A percentile compares a stretch with the other conserved stretches of the same genome.
These are phyloP conservation scores for Clarkia xantiana DNA, from an alignment of 345 rosid species.

Conservation along the genomic window DNA sequence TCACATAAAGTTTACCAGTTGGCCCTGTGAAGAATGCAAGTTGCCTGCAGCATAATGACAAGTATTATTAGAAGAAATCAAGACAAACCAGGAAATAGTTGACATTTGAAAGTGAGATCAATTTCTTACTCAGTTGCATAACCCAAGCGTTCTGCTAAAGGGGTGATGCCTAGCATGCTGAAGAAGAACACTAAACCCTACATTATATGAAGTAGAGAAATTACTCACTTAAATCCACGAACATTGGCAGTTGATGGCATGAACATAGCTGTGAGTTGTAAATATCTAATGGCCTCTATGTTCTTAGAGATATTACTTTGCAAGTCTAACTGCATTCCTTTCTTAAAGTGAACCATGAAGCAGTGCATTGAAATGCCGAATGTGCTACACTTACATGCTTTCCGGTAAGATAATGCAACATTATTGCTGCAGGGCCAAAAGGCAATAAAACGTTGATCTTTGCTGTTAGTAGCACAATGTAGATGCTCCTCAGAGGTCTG, in stretches of 20 bases:
- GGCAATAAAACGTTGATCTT: slow-evolving; percentile 34
- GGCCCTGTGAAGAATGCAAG: slow-evolving; percentile 39
- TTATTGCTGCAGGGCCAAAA: slow-evolving; percentile 22
- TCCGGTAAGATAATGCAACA: slow-evolving; percentile 18
- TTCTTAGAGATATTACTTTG: too few species aligned
- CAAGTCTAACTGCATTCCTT: neutral
- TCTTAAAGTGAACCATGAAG: neutral
- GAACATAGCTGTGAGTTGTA: too few species aligned
- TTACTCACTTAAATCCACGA: too few species aligned
- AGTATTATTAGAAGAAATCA: neutral
- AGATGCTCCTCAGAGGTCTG: slow-evolving; percentile 20
- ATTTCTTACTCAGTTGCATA: slow-evolving; percentile 32
- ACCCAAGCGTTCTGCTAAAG: slow-evolving; percentile 43
- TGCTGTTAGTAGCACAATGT: slow-evolving; percentile 22
- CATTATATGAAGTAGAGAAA: slow-evolving; percentile 2
- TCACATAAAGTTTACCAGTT: slow-evolving; percentile 16
- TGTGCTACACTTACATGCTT: slow-evolving; percentile 16
- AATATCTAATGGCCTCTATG: too few species aligned
- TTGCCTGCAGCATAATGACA: slow-evolving; percentile 24
- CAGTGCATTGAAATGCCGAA: neutral
- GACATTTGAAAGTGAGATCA: neutral
- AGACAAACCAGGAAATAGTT: neutral
- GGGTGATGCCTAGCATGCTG: slow-evolving; percentile 34
- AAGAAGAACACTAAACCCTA: slow-evolving; percentile 35
- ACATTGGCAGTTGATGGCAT: too few species aligned